Conservation (phyloP, 495 filamentous ascomycete genomes). For the Neurospora cerealis region DNA sequence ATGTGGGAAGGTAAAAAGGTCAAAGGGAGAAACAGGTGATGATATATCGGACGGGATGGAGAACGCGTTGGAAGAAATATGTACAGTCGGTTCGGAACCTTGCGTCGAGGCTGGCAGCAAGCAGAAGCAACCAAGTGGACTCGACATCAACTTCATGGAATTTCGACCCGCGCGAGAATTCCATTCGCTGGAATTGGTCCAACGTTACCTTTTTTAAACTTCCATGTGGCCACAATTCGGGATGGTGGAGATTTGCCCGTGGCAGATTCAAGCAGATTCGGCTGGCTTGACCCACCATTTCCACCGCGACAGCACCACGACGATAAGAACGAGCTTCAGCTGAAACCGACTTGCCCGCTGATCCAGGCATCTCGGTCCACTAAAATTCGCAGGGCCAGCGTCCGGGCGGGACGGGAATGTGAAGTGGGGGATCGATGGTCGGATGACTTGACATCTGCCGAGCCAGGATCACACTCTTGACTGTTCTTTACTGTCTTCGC, state of each 20-base stretch:
- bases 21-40: neutral
- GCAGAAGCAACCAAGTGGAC: neutral
- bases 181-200: neutral
- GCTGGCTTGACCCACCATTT: neutral
- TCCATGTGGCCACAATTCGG: conserved; percentile 25
- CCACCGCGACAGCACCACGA: neutral
- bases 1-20: neutral
- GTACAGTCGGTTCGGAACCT: neutral
- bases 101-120: neutral
- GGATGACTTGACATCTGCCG: conserved; percentile 18
- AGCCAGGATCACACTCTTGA: conserved; percentile 10
- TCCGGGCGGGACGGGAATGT: neutral
- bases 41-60: neutral
- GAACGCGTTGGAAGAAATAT: neutral
- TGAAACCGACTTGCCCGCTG: neutral
- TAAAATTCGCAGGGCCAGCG: conserved; percentile 13
- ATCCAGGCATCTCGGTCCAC: conserved; percentile 13
- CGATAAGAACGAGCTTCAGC: neutral
- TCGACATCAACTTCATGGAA: neutral
- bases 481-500: neutral
- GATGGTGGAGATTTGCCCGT: conserved; percentile 11
- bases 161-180: neutral
- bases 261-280: neutral
- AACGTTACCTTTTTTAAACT: conserved; percentile 6
- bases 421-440: conserved; percentile 6